These are phyloP conservation scores for Penicillium nordicum DNA, from an alignment of 2,329 filamentous ascomycete species.

Conservation along the genomic window DNA sequence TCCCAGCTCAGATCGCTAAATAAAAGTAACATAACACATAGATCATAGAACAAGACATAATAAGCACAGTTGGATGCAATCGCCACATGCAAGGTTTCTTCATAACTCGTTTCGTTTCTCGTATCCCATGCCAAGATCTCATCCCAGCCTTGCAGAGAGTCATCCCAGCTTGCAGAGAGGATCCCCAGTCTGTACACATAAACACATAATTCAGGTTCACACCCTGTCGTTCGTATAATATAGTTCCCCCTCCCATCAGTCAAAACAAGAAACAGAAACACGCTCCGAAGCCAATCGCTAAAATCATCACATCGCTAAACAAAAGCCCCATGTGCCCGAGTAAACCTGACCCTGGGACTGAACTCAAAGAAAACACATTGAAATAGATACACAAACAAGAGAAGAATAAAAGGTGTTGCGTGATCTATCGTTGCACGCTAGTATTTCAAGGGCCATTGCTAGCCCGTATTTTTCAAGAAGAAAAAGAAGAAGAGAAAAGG, in stretches of 20 bases:
- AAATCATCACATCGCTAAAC: conserved; percentile 7
- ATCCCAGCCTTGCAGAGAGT: neutral
- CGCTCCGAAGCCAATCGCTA: conserved; percentile 17
- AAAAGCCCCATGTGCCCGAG: conserved; percentile 3
- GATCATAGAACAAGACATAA: neutral
- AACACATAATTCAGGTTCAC: conserved; percentile 6
- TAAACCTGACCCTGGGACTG: conserved; percentile 1
- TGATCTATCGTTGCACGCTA: conserved; percentile 19
- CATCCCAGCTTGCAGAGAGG: neutral
- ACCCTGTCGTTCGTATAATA: conserved; percentile 13
- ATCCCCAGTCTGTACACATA: conserved; percentile 10
- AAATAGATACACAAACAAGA: conserved; percentile 7
- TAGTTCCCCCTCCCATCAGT: conserved; percentile 8
- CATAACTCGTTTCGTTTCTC: conserved; percentile 14
- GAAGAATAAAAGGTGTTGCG: conserved; percentile 9
- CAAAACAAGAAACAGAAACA: conserved; percentile 16
- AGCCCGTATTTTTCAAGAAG: conserved; percentile 4
- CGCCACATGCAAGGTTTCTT: conserved; percentile 6
- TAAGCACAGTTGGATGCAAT: conserved; percentile 2
- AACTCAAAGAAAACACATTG: neutral
- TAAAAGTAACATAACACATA: neutral
- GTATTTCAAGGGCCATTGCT: conserved; percentile 15
- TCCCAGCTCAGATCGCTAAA: neutral
- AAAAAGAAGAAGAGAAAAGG: neutral
- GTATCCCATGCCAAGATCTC: conserved; percentile 8